Base-by-base conservation (phyloP, 768 basidiomycete species). In the Termitomyces sp. region DNA sequence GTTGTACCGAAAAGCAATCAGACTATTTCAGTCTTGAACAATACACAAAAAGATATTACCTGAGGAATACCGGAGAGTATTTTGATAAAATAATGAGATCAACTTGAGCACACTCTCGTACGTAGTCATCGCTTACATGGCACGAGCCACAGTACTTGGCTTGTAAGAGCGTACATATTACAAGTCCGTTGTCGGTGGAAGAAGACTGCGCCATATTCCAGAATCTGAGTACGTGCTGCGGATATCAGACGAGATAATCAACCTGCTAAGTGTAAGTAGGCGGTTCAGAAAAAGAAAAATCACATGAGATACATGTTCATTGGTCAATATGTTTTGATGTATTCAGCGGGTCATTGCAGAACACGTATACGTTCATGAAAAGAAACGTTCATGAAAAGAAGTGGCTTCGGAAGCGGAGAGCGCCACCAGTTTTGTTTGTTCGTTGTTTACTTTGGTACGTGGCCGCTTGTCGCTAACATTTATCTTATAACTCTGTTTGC, bases 381-480 rank as follows among this genome's bases (percentile, higher is more conserved):
- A 23, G 23, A 23, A 23, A 23, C 23, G 23, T 23, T 23, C 23
- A 50, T 14, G 41, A 55, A 43, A 37, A 31, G 28, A 26, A 47
- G 14, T n/a, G 30, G 15, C 12, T 33, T 45, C 54, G 23, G 50
- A 23, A 38, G n/a, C 31, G 21, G 44, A 57, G 33, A 62, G 60
- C 61, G 62, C 64, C 62, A 64, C 54, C 48, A 49, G 48, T 48
- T 59, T 67, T 70, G 63, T 68, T 70, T 72, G 69, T 65, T 51
- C 55, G 28, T 66, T 64, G 64, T 65, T 66, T 66, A 64, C 63
- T 67, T 70, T 62, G 3, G 43, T 66, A 73, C 73, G 72, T 73
- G 72, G 69, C 72, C 68, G 51, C 50, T 52, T 37, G 56, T 51
- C 54, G 54, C 56, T 55, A 59, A 55, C 57, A 62, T 62, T 41